phyloP scores from a whole-genome alignment of 2,329 filamentous ascomycete genomes.

The Ophiosphaerella herpotricha region DNA sequence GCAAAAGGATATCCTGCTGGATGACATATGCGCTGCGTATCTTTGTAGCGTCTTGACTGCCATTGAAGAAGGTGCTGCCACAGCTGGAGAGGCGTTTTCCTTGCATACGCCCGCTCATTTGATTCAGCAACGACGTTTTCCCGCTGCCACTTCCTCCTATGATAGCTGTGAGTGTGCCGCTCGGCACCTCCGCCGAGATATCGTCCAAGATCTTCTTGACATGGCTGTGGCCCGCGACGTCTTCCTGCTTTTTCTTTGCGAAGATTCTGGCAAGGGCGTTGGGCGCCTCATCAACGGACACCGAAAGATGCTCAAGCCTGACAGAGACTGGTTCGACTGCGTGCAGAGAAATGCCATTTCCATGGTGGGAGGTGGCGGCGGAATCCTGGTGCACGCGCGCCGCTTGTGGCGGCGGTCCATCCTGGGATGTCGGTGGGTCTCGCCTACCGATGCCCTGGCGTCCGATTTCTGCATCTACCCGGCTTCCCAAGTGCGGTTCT shows the following conservation, averaged over 20 bases:
- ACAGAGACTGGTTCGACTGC: slow-evolving; percentile 63
- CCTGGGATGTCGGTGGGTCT: slow-evolving; percentile 2
- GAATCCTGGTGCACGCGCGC: slow-evolving; percentile 15
- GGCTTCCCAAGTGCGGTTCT: slow-evolving; percentile 18
- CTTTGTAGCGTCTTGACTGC: slow-evolving; percentile 51
- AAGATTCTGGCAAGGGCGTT: slow-evolving; percentile 28
- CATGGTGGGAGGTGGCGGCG: slow-evolving; percentile 26
- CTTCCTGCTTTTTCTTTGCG: slow-evolving; percentile 35
- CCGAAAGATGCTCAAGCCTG: slow-evolving; percentile 58
- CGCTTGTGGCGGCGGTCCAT: slow-evolving; percentile 3
- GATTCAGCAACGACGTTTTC: slow-evolving; percentile 65
- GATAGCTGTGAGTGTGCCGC: slow-evolving; percentile 73
- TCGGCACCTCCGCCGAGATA: slow-evolving; percentile 66
- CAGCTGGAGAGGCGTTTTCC: slow-evolving; percentile 57
- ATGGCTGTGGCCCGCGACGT: slow-evolving; percentile 25
- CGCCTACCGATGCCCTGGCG: neutral
- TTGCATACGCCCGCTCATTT: slow-evolving; percentile 70
- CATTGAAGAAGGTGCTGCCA: slow-evolving; percentile 67
- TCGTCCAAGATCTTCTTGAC: slow-evolving; percentile 62
- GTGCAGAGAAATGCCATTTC: slow-evolving; percentile 43
- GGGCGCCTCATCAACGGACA: slow-evolving; percentile 64
- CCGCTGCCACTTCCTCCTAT: slow-evolving; percentile 75
- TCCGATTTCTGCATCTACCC: slow-evolving; percentile 5
- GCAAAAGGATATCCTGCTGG: slow-evolving; percentile 75
- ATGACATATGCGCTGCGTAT: slow-evolving; percentile 72